Evolutionary conservation across 108 stramenopile species (phyloP), one percentile per base, ranked within the genome.

Genomic region (Pelagomonas calceolata): DNA sequence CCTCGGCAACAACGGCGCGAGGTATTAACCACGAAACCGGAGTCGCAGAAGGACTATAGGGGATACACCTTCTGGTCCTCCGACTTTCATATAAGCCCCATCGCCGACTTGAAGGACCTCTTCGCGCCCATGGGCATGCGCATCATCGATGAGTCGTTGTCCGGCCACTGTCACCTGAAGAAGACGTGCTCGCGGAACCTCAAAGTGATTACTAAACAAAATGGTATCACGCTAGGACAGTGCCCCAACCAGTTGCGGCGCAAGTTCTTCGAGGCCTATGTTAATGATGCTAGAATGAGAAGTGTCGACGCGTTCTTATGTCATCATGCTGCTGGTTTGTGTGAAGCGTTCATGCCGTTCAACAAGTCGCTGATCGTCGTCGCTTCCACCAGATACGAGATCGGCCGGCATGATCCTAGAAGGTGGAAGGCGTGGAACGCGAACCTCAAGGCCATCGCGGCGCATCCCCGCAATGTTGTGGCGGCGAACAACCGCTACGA

Each of bases 61-160:
- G 70, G 63, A 5, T 70, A 70, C 70, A 74, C 73, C 15, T 65
- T 78, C 45, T 78, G 77, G 77, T 37, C 35, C 35, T 44, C 36
- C 37, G 77, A 78, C 66, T 73, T 78, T n/a, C 77, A 78, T 63
- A 78, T 78, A 30, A 73, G 72, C 17, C 72, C 77, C 21, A 74
- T 78, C 26, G 72, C 73, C 9, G 77, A 78, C 43, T 4, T 78
- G 32, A 78, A 78, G 68, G 65, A 66, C 32, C 43, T 78, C 44
- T 64, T 78, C 44, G 4, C 51, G 14, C 68, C 66, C 26, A 30
- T 36, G 26, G 39, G 36, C 15, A 37, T 78, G 34, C n/a, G 30
- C 4, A n/a, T 78, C 26, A 78, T 78, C 34, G 77, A 78, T 34
- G 60, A 78, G 72, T 68, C 67, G 29, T 30, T 78, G 26, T 44